Base-by-base conservation (phyloP, 768 basidiomycete genomes). In the Lentinus brumalis region DNA sequence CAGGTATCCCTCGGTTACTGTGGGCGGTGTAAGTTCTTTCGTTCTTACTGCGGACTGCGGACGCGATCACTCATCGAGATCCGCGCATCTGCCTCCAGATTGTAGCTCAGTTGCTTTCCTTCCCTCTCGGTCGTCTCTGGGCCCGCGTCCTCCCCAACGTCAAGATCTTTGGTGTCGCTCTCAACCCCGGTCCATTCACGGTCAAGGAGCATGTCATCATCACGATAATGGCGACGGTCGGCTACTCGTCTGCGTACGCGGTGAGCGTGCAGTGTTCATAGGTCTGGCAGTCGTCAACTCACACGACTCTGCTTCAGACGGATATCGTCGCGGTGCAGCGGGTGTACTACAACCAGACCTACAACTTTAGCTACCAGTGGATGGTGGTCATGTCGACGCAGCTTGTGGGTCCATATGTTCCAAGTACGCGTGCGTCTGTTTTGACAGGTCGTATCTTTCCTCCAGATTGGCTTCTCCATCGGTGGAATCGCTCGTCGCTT, bases 141-240 rank as follows among this genome's bases (percentile, higher is more conserved):
- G 87, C 85, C 7, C 73, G 76, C 26, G 61, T 81, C 32, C 32
- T 88, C 12, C 86, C 86, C 11, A 78, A 81, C 59, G 70, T 81
- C 70, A 81, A 74, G 53, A 71, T 87, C 18, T 79, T 86, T 47
- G 86, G 86, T 5, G 31, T 79, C 8, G 67, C 76, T 2, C 65
- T 88, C 44, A 88, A 88, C 66, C 86, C 86, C 12, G 90, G 90
- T 21, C 86, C 83, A 1, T 92, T 89, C 76, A 81, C 81, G 1
- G 83, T 91, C 69, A 92, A 92, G 74, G 90, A 91, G 70, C 86
- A 87, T 74, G 86, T 86, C 35, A 66, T 82, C 53, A 76, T 80
- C 60, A 75, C 67, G 16, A 78, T 80, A 53, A 78, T 79, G 78
- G 77, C 77, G 12, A 71, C 68, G 41, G 74, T 78, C 35, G 77